Base-by-base conservation (phyloP, 768 basidiomycete species). In the Suillus subaureus region DNA sequence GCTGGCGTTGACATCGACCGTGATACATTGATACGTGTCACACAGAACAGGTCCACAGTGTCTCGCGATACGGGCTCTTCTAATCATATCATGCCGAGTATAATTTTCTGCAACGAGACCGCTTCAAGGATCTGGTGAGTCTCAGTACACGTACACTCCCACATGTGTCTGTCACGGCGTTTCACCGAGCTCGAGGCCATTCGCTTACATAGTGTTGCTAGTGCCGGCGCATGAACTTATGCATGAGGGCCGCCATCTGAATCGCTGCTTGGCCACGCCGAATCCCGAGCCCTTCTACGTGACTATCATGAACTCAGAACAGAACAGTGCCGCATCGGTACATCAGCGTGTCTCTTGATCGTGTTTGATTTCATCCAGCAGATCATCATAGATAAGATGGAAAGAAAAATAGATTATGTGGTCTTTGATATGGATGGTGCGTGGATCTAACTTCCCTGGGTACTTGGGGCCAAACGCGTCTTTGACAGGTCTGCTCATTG, bases 351-450 rank as follows among this genome's bases (percentile, higher is more conserved):
- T 26, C 13, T 26, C 5, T 18, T 13, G 54, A 55, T n/a, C 4
- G 33, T n/a, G 21, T n/a, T 35, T 21, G 21, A 55, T 55, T 13
- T n/a, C 33, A 33, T 55, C 12, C 18, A 31, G 5, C 21, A 21
- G 31, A 54, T 11, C 28, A 55, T 35, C 23, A 21, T 58, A 40
- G 39, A 60, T 28, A 60, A 21, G 40, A 60, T 60, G 58, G 39
- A 60, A 60, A 60, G 23, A 58, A 75, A 55, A 28, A 72, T 86
- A 39, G 85, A 89, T 73, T 91, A 88, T 74, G 86, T 89, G 62
- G 75, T 91, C 60, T 91, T 91, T 70, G 90, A 91, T 69, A 84
- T 91, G 86, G 90, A 91, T 70, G 90, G 90, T 84, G 75, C 68
- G 74, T 67, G 62, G 28, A 65, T 54, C 40, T 11, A 15, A 43